phyloP scores from a whole-genome alignment of 2,329 filamentous ascomycete species.

The Coniochaeta ligniaria region DNA sequence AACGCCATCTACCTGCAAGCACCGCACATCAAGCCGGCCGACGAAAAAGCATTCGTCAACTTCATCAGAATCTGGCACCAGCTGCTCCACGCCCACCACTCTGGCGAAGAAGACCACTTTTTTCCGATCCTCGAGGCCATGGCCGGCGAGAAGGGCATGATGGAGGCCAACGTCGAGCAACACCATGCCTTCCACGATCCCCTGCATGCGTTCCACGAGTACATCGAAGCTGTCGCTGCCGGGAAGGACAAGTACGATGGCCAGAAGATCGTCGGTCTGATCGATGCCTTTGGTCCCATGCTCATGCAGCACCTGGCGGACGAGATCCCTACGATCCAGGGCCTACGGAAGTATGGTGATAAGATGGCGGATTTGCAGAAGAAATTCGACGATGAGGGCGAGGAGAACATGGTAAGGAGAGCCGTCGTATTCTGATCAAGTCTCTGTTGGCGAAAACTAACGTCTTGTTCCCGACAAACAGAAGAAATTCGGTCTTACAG shows the following conservation, averaged over 20 bases:
- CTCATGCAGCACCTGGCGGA: conserved; percentile 23
- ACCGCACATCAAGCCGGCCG: conserved; percentile 22
- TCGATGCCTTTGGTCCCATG: conserved; percentile 21
- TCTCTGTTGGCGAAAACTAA: too few relatives aligned
- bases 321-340: conserved; percentile 22
- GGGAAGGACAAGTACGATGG: conserved; percentile 19
- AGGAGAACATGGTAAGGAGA: conserved; percentile 14
- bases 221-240: conserved; percentile 14
- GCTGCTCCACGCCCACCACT: conserved; percentile 29
- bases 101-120: conserved; percentile 26
- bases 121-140: conserved; percentile 30
- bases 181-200: conserved; percentile 29
- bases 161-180: conserved; percentile 33
- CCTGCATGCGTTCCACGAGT: conserved; percentile 18
- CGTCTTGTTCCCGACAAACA: not conserved
- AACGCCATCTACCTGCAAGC: conserved; percentile 31
- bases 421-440: too few relatives aligned
- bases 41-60: conserved; percentile 23
- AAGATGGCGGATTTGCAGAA: conserved; percentile 13
- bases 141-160: conserved; percentile 25
- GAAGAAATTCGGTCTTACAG: conserved; percentile 13
- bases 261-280: conserved; percentile 14
- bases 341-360: conserved; percentile 17
- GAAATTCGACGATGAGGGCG: conserved; percentile 9
- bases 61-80: conserved; percentile 24